Conservation (phyloP, 345 rosid species). For the Citrus mangshanensis region DNA sequence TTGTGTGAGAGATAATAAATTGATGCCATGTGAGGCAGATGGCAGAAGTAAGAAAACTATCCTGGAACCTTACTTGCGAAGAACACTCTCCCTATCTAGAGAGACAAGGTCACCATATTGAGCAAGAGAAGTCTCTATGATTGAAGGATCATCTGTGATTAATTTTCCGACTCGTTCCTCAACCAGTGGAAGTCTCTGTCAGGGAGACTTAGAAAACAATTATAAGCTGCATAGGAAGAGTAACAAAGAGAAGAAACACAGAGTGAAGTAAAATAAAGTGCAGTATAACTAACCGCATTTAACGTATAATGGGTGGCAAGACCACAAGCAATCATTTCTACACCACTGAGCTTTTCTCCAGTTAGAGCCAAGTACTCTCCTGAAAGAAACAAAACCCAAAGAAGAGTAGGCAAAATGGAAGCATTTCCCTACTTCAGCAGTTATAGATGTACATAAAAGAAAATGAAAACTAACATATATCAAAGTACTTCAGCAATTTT, state of each 20-base stretch:
- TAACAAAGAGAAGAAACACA: slow-evolving; percentile 11
- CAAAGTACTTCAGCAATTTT: neutral
- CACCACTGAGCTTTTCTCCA: slow-evolving; percentile 85
- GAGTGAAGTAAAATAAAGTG: neutral
- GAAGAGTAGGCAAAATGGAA: neutral
- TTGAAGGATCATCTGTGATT: slow-evolving; percentile 70
- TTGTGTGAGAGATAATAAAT: neutral
- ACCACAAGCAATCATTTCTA: slow-evolving; percentile 89
- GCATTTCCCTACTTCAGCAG: neutral
- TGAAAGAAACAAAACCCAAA: slow-evolving; percentile 23
- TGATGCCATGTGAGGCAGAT: neutral
- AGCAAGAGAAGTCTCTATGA: slow-evolving; percentile 75
- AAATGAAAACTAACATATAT: neutral
- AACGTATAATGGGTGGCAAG: slow-evolving; percentile 88
- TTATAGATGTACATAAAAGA: slow-evolving; percentile 6
- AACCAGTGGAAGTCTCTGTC: slow-evolving; percentile 64
- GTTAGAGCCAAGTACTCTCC: slow-evolving; percentile 93
- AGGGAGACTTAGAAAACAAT: slow-evolving; percentile 10
- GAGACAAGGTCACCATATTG: slow-evolving; percentile 86
- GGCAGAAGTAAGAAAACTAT: neutral
- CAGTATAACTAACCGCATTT: slow-evolving; percentile 48
- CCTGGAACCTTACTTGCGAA: slow-evolving; percentile 49
- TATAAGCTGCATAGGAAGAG: slow-evolving; percentile 6
- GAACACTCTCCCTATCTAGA: slow-evolving; percentile 60
- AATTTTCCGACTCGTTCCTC: slow-evolving; percentile 85